Evolutionary conservation across 768 basidiomycete species (phyloP).

Genomic region (Boletus coccyginus): DNA sequence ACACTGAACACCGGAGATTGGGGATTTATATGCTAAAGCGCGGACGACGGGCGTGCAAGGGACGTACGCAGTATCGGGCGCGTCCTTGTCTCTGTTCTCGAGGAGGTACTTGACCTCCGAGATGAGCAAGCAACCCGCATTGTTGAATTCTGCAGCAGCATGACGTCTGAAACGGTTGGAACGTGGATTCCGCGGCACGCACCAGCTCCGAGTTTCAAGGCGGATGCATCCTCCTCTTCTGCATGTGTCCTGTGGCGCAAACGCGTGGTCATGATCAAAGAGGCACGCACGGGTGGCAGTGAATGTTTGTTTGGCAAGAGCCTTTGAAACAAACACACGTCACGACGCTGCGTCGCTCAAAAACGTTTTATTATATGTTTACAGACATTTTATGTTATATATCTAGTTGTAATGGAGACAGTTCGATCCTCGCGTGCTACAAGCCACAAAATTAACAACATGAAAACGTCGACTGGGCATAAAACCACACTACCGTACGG

Average conservation of each 20-base stretch:
- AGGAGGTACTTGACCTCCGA: constrained; percentile 91
- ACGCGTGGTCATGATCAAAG: constrained; percentile 51
- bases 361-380: constrained; percentile 33
- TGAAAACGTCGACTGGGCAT: constrained; percentile 25
- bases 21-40: no score
- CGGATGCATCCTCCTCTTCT: constrained; percentile 86
- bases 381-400: constrained; percentile 36
- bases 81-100: constrained; percentile 83
- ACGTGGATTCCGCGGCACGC: neutral
- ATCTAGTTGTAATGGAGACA: constrained; percentile 31
- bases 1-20: constrained; percentile 47
- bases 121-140: constrained; percentile 86
- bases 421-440: constrained; percentile 20
- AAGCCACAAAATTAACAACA: constrained; percentile 27
- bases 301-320: constrained; percentile 31
- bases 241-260: constrained; percentile 60
- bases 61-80: constrained; percentile 79
- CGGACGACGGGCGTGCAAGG: neutral
- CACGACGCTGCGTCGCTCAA: neutral
- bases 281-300: constrained; percentile 46
- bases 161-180: neutral
- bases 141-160: constrained; percentile 70
- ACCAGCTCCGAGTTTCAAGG: constrained; percentile 80
- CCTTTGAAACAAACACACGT: constrained; percentile 27
- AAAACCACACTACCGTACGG: constrained; percentile 15